A percentile compares a stretch with the other conserved stretches of the same genome.
Conservation (phyloP, 2,329 filamentous ascomycete species). For the Trichoderma sp. region DNA sequence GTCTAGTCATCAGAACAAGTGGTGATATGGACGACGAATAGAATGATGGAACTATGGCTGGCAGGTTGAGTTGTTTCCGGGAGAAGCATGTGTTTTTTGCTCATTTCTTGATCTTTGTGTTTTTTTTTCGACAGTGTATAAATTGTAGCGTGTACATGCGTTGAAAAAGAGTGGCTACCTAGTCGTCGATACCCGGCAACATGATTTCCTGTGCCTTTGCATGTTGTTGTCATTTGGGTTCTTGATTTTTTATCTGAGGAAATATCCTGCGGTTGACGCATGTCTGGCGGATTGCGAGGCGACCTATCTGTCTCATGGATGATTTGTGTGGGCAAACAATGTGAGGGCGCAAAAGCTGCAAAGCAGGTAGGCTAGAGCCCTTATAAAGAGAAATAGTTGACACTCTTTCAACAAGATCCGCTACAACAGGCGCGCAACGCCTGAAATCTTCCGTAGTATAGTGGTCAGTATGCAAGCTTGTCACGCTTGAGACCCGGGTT, state of each 20-base stretch:
- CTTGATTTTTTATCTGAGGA: background rate
- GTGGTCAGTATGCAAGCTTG: slow-evolving; percentile 35
- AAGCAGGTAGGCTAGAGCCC: background rate
- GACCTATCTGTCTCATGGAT: too few species aligned
- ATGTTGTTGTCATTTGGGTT: background rate
- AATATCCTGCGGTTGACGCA: background rate
- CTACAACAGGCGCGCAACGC: slow-evolving; percentile 27
- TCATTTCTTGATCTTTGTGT: background rate
- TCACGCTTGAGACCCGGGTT: slow-evolving; percentile 34
- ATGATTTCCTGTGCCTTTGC: slow-evolving; percentile 17
- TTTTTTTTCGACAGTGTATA: slow-evolving; percentile 5
- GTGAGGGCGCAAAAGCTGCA: background rate
- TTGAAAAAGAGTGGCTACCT: slow-evolving; percentile 31
- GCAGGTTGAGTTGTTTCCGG: background rate
- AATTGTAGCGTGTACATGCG: slow-evolving; percentile 28
- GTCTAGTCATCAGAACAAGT: background rate
- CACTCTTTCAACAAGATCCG: background rate
- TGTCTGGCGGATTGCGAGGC: background rate
- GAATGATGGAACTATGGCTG: slow-evolving; percentile 16
- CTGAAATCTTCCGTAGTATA: slow-evolving; percentile 33
- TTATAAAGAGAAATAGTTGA: background rate
- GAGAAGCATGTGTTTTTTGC: slow-evolving; percentile 9
- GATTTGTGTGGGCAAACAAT: too few species aligned
- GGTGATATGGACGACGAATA: slow-evolving; percentile 20
- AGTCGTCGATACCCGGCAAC: slow-evolving; percentile 42